These are phyloP conservation scores for Hypomontagnella monticulosa DNA, from an alignment of 495 filamentous ascomycete genomes.

Conservation along the genomic window DNA sequence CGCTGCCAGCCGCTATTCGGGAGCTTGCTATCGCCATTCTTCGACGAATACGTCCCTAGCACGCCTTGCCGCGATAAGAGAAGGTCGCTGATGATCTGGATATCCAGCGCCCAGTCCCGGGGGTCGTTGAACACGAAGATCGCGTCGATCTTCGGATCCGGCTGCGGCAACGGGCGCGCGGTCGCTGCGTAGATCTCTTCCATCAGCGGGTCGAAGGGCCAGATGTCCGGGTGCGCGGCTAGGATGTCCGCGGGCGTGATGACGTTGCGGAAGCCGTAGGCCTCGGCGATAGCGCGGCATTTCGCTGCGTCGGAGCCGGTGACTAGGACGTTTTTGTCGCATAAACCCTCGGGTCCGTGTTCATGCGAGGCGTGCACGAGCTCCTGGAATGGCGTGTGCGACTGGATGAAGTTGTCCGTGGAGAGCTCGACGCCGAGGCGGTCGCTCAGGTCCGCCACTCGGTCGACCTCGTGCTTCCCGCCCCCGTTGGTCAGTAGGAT, in stretches of 20 bases:
- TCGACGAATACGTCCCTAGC: conserved; percentile 75
- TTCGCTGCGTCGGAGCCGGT: conserved; percentile 81
- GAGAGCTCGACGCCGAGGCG: conserved; percentile 67
- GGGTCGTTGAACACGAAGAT: conserved; percentile 92
- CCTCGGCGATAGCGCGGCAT: conserved; percentile 78
- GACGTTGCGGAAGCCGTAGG: conserved; percentile 87
- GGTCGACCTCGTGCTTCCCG: conserved; percentile 76
- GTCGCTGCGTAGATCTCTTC: conserved; percentile 67
- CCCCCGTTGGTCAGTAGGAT: conserved; percentile 92
- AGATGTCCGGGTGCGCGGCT: conserved; percentile 74
- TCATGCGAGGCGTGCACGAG: conserved; percentile 51
- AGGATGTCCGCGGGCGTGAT: conserved; percentile 87
- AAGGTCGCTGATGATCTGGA: conserved; percentile 81
- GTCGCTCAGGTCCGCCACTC: conserved; percentile 73
- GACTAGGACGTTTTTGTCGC: conserved; percentile 80
- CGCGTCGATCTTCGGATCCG: conserved; percentile 77
- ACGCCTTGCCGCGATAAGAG: conserved; percentile 77
- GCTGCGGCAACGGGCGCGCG: conserved; percentile 67
- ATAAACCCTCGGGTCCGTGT: conserved; percentile 46
- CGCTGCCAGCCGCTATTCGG: conserved; percentile 78
- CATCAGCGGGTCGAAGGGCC: conserved; percentile 78
- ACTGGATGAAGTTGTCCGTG: conserved; percentile 77
- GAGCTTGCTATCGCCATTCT: conserved; percentile 60
- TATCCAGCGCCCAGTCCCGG: conserved; percentile 92
- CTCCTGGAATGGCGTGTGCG: conserved; percentile 80